Conservation (phyloP, 2,329 filamentous ascomycete species). For the Epichloe elymi region DNA sequence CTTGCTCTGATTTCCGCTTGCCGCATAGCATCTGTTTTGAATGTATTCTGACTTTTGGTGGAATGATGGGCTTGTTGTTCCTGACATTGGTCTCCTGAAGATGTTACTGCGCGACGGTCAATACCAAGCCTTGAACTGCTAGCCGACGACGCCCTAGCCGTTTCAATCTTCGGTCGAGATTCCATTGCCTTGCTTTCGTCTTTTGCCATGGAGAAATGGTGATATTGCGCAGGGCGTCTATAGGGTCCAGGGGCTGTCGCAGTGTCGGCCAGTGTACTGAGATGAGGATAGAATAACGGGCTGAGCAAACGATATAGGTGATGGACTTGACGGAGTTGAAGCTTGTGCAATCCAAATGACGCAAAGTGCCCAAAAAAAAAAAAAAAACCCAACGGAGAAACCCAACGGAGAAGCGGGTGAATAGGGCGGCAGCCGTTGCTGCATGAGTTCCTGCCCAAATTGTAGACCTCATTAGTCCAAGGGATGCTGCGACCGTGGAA, state of each 20-base stretch:
- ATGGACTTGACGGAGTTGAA: background rate
- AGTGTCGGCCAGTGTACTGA: background rate
- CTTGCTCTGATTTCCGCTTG: conserved; percentile 2
- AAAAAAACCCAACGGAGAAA: background rate
- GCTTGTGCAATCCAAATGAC: background rate
- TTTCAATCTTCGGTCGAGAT: background rate
- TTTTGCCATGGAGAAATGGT: background rate
- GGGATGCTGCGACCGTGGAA: background rate
- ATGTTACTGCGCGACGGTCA: background rate
- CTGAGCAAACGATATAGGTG: background rate
- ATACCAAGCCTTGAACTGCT: background rate
- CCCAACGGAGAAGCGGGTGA: background rate
- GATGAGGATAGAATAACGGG: background rate
- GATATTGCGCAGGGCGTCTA: background rate
- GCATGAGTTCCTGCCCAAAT: background rate
- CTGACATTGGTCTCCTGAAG: background rate
- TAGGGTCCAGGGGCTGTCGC: too few relatives aligned
- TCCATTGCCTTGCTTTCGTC: background rate
- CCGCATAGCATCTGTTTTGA: background rate
- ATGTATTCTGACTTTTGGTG: background rate
- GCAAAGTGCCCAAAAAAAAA: background rate
- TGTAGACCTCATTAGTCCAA: background rate
- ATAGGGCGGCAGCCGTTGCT: background rate
- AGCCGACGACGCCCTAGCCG: background rate
- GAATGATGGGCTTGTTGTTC: background rate